Evolutionary conservation across 2,329 filamentous ascomycete species (phyloP), one percentile per base, ranked within the genome.

Genomic region (Conoideocrella luteorostrata): DNA sequence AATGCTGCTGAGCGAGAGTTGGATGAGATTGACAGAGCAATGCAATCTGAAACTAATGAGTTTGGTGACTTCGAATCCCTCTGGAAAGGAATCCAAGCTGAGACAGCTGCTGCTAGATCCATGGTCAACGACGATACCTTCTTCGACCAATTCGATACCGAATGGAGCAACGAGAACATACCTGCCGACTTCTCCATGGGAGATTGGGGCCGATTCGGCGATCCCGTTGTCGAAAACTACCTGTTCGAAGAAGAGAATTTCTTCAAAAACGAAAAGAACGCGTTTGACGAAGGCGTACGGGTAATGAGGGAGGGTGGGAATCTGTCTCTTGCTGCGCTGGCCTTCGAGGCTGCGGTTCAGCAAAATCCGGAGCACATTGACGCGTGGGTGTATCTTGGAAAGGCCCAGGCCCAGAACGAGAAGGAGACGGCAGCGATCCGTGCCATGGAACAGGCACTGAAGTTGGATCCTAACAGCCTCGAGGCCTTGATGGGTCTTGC

Each of bases 351-450:
- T 15, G 93, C 93, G 2, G 88, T 91, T 5, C 90, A 96, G 64
- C 89, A 91, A 67, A 82, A 95, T 49, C 80, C 88, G 1, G 74
- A 84, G 43, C 91, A 97, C 62, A 81, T 91, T 29, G 86, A 95
- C 43, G 93, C 93, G 3, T 98, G 93, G 93, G 88, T 90, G 9
- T 84, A 89, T 56, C 78, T 98, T 24, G 93, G 93, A 42, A 84
- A 85, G 43, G 87, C 90, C 15, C 93, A 98, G 67, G 93, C 93
- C 17, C 93, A 98, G 64, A 98, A 98, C 64, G 93, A 98, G 66
- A 98, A 98, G 69, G 93, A 98, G 65, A 86, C 88, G 7, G 91
- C 93, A 0, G 93, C 93, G 3, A 96, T 98, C 52, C 84, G 93
- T 26, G 93, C 93, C 3, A 73, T 97, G 47, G 91, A 97, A 65